Base-by-base conservation (phyloP, 768 basidiomycete species). In the Gloeopeniophorella convolvens region DNA sequence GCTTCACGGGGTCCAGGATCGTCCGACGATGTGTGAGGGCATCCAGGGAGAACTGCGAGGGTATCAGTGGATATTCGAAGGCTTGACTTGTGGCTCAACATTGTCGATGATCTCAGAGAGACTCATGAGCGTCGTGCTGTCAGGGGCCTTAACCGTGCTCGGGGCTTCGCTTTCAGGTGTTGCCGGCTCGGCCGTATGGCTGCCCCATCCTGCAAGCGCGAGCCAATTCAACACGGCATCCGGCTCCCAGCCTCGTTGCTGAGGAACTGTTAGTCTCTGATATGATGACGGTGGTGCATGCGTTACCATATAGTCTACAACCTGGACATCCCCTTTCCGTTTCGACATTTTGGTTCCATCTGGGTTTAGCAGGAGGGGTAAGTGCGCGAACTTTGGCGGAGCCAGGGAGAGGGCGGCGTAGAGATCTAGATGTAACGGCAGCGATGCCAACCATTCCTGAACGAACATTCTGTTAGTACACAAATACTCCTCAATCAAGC, bases 331-430 rank as follows among this genome's bases (percentile, higher is more conserved):
- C 4, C 91, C 93, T 31, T 86, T 83, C 12, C 96, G 78, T 64
- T 98, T 99, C 11, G 89, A 92, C 80, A 99, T 89, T 64, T 99
- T 99, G 5, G 82, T 77, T 0, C 93, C 92, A 63, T 97, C 90
- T 0, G 82, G 71, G 59, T 98, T 97, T 23, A 96, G 72, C 2
- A 99, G 72, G 30, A 98, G 75, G 0, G 96, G 95, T 2, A 98
- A 72, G 63, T 99, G 96, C 0, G 85, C 95, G 58, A 93, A 99
- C 57, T 80, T 68, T 0, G 96, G 96, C 0, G 83, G 75, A 7
- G 68, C 61, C 36, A 92, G 70, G 1, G 75, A 76, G 18, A 99
- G 76, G 5, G 82, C 81, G 1, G 85, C 77, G 61, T 98, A 98
- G 20, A 98, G 70, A 56, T 91, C 87, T 4, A 95, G 75, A 64